phyloP scores from a whole-genome alignment of 2,329 filamentous ascomycete genomes.

The Conoideocrella luteorostrata region DNA sequence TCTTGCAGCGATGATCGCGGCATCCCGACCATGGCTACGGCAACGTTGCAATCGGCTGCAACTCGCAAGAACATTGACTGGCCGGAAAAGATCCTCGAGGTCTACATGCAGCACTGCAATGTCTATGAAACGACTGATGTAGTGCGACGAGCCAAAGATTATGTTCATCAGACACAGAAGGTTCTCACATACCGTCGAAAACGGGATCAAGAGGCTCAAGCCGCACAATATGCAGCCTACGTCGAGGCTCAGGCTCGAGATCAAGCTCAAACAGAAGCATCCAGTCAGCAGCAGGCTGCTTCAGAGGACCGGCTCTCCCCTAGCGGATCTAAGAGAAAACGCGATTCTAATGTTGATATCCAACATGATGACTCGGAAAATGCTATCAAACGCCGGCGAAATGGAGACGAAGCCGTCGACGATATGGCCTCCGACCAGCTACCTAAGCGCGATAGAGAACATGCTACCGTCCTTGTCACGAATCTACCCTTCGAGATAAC shows the following conservation, averaged over 20 bases:
- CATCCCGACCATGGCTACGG: constrained; percentile 67
- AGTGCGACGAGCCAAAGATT: constrained; percentile 67
- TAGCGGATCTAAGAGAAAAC: constrained; percentile 63
- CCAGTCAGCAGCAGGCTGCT: constrained; percentile 15
- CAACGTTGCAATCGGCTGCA: constrained; percentile 67
- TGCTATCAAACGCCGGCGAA: constrained; percentile 61
- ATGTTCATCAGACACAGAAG: constrained; percentile 63
- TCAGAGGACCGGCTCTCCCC: constrained; percentile 26
- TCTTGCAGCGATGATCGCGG: constrained; percentile 42
- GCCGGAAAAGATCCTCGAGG: constrained; percentile 68
- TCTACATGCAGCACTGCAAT: constrained; percentile 76
- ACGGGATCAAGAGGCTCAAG: constrained; percentile 56
- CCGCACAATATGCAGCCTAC: constrained; percentile 42
- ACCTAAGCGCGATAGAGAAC: constrained; percentile 78
- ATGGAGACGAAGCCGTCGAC: constrained; percentile 28
- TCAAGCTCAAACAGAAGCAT: constrained; percentile 5
- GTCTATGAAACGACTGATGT: constrained; percentile 78
- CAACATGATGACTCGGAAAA: constrained; percentile 32
- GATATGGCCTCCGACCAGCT: constrained; percentile 17
- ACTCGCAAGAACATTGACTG: constrained; percentile 59
- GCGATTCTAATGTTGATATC: constrained; percentile 49
- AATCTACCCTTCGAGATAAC: constrained; percentile 66
- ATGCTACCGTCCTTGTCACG: constrained; percentile 75
- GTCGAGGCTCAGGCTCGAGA: constrained; percentile 21
- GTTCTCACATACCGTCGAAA: constrained; percentile 57